A percentile compares a stretch with the other conserved stretches of the same genome.
phyloP scores from a whole-genome alignment of 2,329 filamentous ascomycete genomes.

The Calonectria henricotiae region DNA sequence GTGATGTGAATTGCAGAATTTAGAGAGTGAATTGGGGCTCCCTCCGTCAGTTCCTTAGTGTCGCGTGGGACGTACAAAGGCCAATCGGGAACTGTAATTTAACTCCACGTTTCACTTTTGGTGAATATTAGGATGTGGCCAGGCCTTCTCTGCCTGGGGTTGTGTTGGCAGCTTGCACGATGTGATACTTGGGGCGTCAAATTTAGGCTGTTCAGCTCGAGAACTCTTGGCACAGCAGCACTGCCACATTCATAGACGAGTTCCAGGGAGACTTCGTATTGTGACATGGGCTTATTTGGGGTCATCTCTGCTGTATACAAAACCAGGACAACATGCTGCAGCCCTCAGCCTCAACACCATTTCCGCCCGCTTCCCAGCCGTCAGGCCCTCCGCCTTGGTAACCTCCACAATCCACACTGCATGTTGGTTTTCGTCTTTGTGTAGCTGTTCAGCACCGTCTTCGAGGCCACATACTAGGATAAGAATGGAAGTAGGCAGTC shows the following conservation, averaged over 20 bases:
- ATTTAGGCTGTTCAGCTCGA: background rate
- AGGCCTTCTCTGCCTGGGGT: background rate
- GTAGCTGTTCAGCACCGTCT: too few species aligned
- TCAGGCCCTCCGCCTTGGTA: too few species aligned
- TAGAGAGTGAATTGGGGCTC: background rate
- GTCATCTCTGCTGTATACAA: too few species aligned
- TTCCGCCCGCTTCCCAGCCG: too few species aligned
- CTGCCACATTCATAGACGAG: background rate
- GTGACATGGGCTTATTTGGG: too few species aligned
- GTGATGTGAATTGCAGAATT: background rate
- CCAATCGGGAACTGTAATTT: background rate
- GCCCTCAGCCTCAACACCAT: too few species aligned
- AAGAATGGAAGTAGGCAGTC: too few species aligned
- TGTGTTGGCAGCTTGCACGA: background rate
- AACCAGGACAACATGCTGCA: too few species aligned
- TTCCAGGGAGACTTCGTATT: too few species aligned
- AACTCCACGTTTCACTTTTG: background rate
- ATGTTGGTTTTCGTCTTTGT: too few species aligned
- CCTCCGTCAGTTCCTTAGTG: background rate
- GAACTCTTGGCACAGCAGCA: background rate
- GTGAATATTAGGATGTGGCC: background rate
- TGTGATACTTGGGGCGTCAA: background rate
- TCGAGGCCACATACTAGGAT: too few species aligned
- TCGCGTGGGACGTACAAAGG: background rate
- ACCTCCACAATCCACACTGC: too few species aligned